phyloP scores from a whole-genome alignment of 2,329 filamentous ascomycete species.

The Didymosphaeria variabile region DNA sequence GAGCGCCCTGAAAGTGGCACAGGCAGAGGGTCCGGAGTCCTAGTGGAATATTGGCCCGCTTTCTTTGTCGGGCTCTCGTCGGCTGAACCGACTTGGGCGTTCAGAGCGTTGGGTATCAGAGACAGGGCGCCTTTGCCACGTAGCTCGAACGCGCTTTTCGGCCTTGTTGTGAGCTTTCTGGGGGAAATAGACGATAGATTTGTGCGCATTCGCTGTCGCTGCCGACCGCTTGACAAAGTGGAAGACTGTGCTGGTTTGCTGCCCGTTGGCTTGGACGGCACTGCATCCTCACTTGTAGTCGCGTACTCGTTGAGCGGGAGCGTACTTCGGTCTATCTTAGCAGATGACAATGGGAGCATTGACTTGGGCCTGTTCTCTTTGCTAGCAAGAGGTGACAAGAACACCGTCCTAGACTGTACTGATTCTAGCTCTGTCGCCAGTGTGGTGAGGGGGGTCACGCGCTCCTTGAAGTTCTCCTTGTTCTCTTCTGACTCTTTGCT shows the following conservation, averaged over 20 bases:
- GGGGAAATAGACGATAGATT: slow-evolving; percentile 30
- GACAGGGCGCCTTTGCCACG: slow-evolving; percentile 19
- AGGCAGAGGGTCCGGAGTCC: neutral
- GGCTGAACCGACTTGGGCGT: slow-evolving; percentile 7
- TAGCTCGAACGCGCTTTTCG: slow-evolving; percentile 47
- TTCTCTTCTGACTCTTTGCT: slow-evolving; percentile 11
- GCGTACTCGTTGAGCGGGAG: slow-evolving; percentile 27
- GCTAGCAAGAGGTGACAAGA: neutral
- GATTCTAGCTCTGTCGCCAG: slow-evolving; percentile 12
- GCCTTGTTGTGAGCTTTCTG: slow-evolving; percentile 32
- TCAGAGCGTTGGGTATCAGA: neutral
- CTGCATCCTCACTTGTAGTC: slow-evolving; percentile 18
- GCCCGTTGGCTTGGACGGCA: slow-evolving; percentile 2
- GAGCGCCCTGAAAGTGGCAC: neutral
- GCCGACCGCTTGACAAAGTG: slow-evolving; percentile 16
- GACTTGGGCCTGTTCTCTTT: slow-evolving; percentile 25
- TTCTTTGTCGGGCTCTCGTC: neutral
- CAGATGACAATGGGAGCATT: slow-evolving; percentile 28
- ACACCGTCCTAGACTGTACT: slow-evolving; percentile 4
- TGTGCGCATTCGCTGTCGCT: slow-evolving; percentile 27
- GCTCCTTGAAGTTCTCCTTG: slow-evolving; percentile 34
- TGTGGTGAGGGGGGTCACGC: slow-evolving; percentile 25
- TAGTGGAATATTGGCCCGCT: neutral
- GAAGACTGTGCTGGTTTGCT: slow-evolving; percentile 1
- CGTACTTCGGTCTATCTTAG: slow-evolving; percentile 21